These are phyloP conservation scores for Moesziomyces sp. DNA, from an alignment of 1,284 basidiomycete genomes.

Conservation along the genomic window DNA sequence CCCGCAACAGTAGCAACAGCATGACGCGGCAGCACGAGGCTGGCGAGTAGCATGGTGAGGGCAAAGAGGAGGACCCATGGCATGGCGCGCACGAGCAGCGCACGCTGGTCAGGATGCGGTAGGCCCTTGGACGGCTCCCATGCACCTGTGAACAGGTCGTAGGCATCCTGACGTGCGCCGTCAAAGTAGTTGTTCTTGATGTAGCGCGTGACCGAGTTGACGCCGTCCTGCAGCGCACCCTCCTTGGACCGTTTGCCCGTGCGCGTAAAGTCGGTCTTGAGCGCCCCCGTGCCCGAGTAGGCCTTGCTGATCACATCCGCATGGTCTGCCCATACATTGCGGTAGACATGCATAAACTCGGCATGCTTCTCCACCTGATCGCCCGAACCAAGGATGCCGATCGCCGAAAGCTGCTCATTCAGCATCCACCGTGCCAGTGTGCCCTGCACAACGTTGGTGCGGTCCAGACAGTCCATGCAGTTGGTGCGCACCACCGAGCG, in stretches of 20 bases:
- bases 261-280: constrained; percentile 94
- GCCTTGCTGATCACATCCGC: constrained; percentile 90
- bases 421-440: constrained; percentile 62
- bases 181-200: constrained; percentile 98
- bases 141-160: constrained; percentile 88
- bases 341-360: constrained; percentile 76
- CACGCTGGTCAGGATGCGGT: constrained; percentile 80
- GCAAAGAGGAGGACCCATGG: constrained; percentile 85
- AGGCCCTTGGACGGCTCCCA: constrained; percentile 78
- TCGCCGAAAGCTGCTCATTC: constrained; percentile 79
- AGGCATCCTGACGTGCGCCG: constrained; percentile 79
- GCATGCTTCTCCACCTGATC: constrained; percentile 60
- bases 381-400: constrained; percentile 54
- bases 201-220: constrained; percentile 88
- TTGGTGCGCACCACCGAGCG: constrained; percentile 70
- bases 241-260: constrained; percentile 86
- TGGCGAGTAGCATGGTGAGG: constrained; percentile 75
- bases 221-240: constrained; percentile 85
- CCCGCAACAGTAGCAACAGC: constrained; percentile 20
- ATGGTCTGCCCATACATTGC: constrained; percentile 98
- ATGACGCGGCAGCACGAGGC: constrained; percentile 49
- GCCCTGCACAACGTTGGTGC: constrained; percentile 92
- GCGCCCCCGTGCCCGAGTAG: constrained; percentile 92
- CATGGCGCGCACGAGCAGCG: constrained; percentile 82
- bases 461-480: constrained; percentile 86